phyloP scores from a whole-genome alignment of 257 asterid genomes.

The Pogostemon cablin region DNA sequence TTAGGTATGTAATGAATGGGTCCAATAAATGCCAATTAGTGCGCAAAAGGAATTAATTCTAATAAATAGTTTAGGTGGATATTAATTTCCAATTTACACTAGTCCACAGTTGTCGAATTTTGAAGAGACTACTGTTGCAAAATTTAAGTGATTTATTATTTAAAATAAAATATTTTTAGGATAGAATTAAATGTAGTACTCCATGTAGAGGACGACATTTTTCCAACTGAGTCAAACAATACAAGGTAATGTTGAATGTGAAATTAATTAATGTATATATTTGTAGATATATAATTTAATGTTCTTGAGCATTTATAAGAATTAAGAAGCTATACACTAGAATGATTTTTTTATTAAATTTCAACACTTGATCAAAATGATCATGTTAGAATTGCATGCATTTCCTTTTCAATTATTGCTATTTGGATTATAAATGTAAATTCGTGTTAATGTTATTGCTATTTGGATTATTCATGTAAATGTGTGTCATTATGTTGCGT shows the following conservation, averaged over 20 bases:
- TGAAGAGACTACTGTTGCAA: neutral
- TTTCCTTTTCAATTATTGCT: too few relatives aligned
- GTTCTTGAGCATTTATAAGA: neutral
- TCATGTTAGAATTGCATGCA: too few relatives aligned
- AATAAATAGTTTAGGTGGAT: constrained; percentile 11
- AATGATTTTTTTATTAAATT: too few relatives aligned
- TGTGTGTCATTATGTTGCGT: too few relatives aligned
- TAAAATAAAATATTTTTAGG: neutral
- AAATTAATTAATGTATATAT: neutral
- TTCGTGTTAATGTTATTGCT: too few relatives aligned
- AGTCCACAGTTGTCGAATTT: constrained; percentile 1
- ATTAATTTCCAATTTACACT: constrained; percentile 6
- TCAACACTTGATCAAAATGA: too few relatives aligned
- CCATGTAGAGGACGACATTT: neutral
- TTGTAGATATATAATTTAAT: too few relatives aligned
- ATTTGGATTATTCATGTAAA: too few relatives aligned
- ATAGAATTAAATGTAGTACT: neutral
- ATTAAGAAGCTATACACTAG: too few relatives aligned
- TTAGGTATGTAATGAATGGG: constrained; percentile 2
- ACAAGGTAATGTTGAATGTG: neutral
- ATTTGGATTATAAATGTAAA: too few relatives aligned
- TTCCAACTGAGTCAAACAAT: neutral
- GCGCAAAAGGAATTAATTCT: constrained; percentile 1
- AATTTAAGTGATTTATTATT: neutral
- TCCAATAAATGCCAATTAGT: constrained; percentile 4